Evolutionary conservation across 768 basidiomycete genomes (phyloP).

Genomic region (Lentinula detonsa): DNA sequence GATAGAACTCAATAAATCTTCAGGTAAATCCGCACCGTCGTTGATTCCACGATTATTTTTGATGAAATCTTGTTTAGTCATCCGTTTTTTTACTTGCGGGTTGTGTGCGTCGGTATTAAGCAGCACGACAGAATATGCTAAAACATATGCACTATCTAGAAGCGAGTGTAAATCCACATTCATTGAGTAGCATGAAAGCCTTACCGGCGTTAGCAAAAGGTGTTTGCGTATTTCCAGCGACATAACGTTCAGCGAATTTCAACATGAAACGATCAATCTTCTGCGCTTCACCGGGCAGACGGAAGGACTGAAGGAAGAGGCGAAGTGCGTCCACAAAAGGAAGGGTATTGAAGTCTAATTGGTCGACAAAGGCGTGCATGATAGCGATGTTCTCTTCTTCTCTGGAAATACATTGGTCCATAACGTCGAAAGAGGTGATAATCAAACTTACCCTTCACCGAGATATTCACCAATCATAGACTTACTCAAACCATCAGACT

Average conservation of each 20-base stretch:
- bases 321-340: conserved; percentile 89
- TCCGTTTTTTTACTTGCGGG: conserved; percentile 89
- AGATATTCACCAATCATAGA: conserved; percentile 97
- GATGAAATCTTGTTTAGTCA: conserved; percentile 88
- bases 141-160: conserved; percentile 86
- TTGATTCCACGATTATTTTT: conserved; percentile 98
- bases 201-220: conserved; percentile 91
- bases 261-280: conserved; percentile 99
- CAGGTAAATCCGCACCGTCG: conserved; percentile 81
- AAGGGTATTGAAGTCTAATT: conserved; percentile 77
- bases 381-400: conserved; percentile 85
- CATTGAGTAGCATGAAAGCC: conserved; percentile 16
- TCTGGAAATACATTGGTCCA: conserved; percentile 32
- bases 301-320: conserved; percentile 89
- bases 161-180: neutral
- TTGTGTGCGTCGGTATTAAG: conserved; percentile 97
- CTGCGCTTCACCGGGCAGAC: conserved; percentile 94
- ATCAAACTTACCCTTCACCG: conserved; percentile 78
- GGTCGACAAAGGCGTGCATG: conserved; percentile 97
- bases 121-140: conserved; percentile 93
- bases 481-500: conserved; percentile 91
- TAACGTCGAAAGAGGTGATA: neutral
- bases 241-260: conserved; percentile 96
- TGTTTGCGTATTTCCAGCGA: conserved; percentile 79
- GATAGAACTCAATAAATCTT: conserved; percentile 71